These are phyloP conservation scores for Jamesozyma gamospora DNA, from an alignment of 805 yeast genomes.

Conservation along the genomic window DNA sequence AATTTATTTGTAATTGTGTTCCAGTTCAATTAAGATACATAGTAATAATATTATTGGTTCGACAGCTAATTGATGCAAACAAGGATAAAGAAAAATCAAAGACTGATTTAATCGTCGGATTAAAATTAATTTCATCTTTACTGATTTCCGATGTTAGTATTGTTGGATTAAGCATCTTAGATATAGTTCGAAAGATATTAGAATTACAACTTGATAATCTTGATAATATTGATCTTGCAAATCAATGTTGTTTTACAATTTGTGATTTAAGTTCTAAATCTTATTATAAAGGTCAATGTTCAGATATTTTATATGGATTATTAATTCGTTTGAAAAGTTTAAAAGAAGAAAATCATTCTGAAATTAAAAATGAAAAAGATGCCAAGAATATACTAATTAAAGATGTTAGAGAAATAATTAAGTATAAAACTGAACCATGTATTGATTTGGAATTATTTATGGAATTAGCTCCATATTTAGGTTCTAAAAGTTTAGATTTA, in stretches of 20 bases:
- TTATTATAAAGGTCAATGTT: constrained; percentile 78
- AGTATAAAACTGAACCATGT: constrained; percentile 14
- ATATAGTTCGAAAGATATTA: constrained; percentile 53
- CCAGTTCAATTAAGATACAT: constrained; percentile 72
- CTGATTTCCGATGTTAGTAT: constrained; percentile 72
- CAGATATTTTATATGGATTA: constrained; percentile 70
- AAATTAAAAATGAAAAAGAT: constrained; percentile 10
- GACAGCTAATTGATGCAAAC: constrained; percentile 20
- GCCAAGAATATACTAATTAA: constrained; percentile 14
- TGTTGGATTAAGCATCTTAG: constrained; percentile 80
- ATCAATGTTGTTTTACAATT: constrained; percentile 46
- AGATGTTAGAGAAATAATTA: constrained; percentile 17
- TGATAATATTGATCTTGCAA: constrained; percentile 25
- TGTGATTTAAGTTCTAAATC: constrained; percentile 65
- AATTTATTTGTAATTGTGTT: constrained; percentile 61
- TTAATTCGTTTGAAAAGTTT: constrained; percentile 32
- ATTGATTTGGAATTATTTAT: constrained; percentile 21
- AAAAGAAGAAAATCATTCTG: neutral
- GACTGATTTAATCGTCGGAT: constrained; percentile 23
- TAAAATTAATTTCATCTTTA: constrained; percentile 44
- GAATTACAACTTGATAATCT: constrained; percentile 34
- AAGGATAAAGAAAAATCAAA: constrained; percentile 5
- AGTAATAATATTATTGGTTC: constrained; percentile 41
- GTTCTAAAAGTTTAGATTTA: constrained; percentile 6
- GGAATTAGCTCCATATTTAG: constrained; percentile 17